These are phyloP conservation scores for Beauveria sp. DNA, from an alignment of 2,329 filamentous ascomycete genomes.

Conservation along the genomic window DNA sequence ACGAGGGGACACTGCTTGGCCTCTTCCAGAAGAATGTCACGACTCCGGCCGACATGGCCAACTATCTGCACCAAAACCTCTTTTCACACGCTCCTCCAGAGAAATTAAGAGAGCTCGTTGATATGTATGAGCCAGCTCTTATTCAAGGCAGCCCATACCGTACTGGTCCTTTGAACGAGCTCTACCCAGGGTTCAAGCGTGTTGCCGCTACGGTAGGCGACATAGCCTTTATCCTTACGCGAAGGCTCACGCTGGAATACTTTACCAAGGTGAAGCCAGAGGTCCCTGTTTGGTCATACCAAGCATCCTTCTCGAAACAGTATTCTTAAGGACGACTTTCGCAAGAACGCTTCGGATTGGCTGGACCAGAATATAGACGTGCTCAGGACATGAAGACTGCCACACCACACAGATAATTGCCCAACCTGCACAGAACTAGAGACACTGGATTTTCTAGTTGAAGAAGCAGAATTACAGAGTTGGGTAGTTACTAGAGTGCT, in stretches of 20 bases:
- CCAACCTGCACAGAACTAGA: too few relatives aligned
- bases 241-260: constrained; percentile 53
- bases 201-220: constrained; percentile 70
- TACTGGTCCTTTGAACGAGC: constrained; percentile 50
- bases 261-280: constrained; percentile 39
- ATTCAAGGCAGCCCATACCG: constrained; percentile 62
- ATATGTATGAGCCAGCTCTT: constrained; percentile 47
- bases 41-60: constrained; percentile 47
- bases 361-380: too few relatives aligned
- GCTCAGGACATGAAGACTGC: too few relatives aligned
- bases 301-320: constrained; percentile 36
- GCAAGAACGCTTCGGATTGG: constrained; percentile 9
- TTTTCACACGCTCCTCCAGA: constrained; percentile 48
- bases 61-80: constrained; percentile 53
- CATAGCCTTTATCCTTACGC: constrained; percentile 63
- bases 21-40: constrained; percentile 64
- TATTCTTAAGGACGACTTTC: constrained; percentile 31
- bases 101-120: constrained; percentile 49
- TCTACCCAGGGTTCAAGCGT: constrained; percentile 72
- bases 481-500: too few relatives aligned
- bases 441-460: too few relatives aligned
- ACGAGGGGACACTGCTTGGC: constrained; percentile 70
- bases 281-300: constrained; percentile 69
- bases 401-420: too few relatives aligned
- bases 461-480: too few relatives aligned